Conservation (phyloP, 2,329 filamentous ascomycete genomes). For the Eutypella sp. region DNA sequence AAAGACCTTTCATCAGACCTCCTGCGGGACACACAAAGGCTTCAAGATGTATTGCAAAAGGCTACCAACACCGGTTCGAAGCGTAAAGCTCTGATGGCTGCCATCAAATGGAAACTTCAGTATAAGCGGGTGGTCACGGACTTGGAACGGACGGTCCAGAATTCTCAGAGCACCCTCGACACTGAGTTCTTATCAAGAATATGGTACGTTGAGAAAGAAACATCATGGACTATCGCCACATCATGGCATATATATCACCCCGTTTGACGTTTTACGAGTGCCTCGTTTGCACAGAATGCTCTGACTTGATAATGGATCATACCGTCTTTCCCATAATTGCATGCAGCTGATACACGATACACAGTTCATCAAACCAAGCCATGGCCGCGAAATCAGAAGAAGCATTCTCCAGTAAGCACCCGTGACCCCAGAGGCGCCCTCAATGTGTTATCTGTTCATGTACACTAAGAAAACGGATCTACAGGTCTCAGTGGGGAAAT, state of each 20-base stretch:
- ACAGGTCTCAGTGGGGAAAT: constrained; percentile 2
- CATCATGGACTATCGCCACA: too few species aligned
- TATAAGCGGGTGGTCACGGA: neutral
- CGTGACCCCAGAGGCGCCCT: too few species aligned
- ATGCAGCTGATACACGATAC: neutral
- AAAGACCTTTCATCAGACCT: constrained; percentile 5
- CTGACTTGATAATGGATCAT: too few species aligned
- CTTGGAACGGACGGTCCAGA: constrained; percentile 4
- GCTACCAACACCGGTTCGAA: neutral
- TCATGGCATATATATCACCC: too few species aligned
- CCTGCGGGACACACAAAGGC: constrained; percentile 1
- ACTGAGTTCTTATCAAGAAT: constrained; percentile 7
- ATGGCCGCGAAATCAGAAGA: constrained; percentile 1
- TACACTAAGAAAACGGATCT: neutral
- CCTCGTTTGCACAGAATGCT: neutral
- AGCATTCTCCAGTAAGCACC: neutral
- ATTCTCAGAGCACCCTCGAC: constrained; percentile 1
- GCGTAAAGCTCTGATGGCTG: neutral
- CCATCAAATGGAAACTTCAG: constrained; percentile 2
- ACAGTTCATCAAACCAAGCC: constrained; percentile 7
- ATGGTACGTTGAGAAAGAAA: too few species aligned
- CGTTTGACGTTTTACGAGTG: too few species aligned
- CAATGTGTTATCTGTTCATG: too few species aligned
- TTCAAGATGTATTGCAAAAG: constrained; percentile 1
- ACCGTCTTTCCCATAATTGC: neutral